Evolutionary conservation across 202 grass and related monocot species (phyloP), one percentile per base, ranked within the genome.

Genomic region (Elaeis oleifera): DNA sequence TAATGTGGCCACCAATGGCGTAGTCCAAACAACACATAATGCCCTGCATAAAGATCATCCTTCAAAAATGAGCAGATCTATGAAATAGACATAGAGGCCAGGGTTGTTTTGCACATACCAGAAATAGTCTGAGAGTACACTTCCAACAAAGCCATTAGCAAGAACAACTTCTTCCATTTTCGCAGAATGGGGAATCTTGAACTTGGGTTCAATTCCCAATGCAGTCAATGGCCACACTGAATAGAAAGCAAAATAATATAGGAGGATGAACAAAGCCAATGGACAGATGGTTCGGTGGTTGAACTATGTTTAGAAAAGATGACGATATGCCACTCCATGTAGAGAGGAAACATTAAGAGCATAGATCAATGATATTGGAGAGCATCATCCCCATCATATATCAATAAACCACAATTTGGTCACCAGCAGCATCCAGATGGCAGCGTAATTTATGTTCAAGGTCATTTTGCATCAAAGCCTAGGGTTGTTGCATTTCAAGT

Each of bases 1-100:
- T 69, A 97, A 76, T 6, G 94, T 97, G 26, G 88, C 88, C 66
- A 97, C 94, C 76, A 97, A 75, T 18, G 94, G 94, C 51, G 75
- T 97, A 56, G 94, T 97, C 94, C 94, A 97, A 70, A 92, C 88
- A 62, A 97, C 94, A 23, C 84, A 92, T 18, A 92, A 76, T 59
- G 94, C 94, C 88, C 94, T 97, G 88, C 29, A 32, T 32, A 32
- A 32, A 7, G 29, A 32, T 7, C 29, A 32, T 32, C 29, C 29
- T 31, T 31, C 29, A 31, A 1, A 32, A 32, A 32, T 32, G 29
- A 32, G 6, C 29, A 32, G 6, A 32, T 7, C 29, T 32, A 32
- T 32, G 29, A 7, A 32, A 32, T 32, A 32, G 29, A 32, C 29
- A 32, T 32, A 32, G 7, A 32, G 5, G 29, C 6, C 29, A 32